phyloP scores from a whole-genome alignment of 2,329 filamentous ascomycete species.

The Chlorencoelia australis region DNA sequence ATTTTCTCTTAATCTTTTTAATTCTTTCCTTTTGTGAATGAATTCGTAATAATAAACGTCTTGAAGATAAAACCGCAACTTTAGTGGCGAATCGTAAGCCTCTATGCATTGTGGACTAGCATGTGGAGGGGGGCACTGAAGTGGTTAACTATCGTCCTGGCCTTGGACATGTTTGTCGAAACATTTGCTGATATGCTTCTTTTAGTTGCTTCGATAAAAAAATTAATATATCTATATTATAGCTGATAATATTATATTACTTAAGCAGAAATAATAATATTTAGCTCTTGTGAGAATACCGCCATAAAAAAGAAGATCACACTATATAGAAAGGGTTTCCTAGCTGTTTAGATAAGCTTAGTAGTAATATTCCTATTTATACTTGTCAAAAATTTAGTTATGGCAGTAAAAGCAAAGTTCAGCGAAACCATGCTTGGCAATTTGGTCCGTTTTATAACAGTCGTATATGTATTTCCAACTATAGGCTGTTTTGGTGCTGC shows the following conservation, averaged over 20 bases:
- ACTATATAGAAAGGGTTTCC: not conserved
- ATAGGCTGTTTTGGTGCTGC: not conserved
- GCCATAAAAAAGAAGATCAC: constrained; percentile 1
- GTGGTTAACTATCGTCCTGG: not conserved
- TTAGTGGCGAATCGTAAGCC: not conserved
- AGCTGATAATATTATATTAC: not conserved
- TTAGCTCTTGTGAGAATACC: not conserved
- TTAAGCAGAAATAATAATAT: constrained; percentile 1
- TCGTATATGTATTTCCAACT: constrained; percentile 4
- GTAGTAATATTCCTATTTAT: not conserved
- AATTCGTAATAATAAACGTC: constrained; percentile 1
- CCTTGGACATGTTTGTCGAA: constrained; percentile 2
- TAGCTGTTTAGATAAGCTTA: not conserved
- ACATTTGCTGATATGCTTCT: constrained; percentile 1
- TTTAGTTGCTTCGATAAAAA: not conserved
- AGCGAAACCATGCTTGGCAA: not conserved
- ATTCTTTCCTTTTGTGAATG: constrained; percentile 1
- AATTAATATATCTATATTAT: not conserved
- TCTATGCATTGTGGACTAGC: not conserved
- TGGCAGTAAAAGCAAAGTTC: not conserved
- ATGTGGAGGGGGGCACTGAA: not conserved
- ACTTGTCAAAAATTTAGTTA: constrained; percentile 1
- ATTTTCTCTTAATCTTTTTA: constrained; percentile 1
- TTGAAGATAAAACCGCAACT: constrained; percentile 2
- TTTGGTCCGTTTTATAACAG: not conserved